A percentile compares a stretch with the other conserved stretches of the same genome.
Conservation (phyloP, 352 stramenopile genomes). For the Phytophthora fragariaefolia region DNA sequence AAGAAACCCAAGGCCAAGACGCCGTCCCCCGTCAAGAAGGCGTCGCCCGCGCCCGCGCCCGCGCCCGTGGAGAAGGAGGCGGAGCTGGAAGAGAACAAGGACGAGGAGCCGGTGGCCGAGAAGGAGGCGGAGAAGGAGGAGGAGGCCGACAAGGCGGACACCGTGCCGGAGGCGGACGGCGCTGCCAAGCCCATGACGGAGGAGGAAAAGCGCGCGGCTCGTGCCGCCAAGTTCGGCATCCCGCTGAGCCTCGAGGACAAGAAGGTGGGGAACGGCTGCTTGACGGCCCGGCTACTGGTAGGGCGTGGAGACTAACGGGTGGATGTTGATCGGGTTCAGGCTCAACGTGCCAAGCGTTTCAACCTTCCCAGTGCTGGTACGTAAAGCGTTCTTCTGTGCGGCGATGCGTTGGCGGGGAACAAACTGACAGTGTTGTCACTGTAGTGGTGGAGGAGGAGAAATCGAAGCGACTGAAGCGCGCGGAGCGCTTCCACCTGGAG, state of each 20-base stretch:
- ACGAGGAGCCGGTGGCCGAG: constrained; percentile 14
- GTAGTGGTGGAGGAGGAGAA: constrained; percentile 53
- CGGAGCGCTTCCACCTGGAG: constrained; percentile 82
- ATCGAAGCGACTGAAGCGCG: constrained; percentile 76
- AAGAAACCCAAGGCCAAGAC: constrained; percentile 33
- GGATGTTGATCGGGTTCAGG: constrained; percentile 33
- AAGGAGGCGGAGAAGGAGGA: constrained; percentile 20
- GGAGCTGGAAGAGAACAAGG: constrained; percentile 20
- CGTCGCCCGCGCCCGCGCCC: background rate
- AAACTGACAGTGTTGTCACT: constrained; percentile 15
- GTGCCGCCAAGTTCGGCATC: constrained; percentile 84
- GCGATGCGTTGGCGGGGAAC: background rate
- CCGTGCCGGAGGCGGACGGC: constrained; percentile 19
- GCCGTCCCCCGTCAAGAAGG: constrained; percentile 33
- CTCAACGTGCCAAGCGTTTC: constrained; percentile 83
- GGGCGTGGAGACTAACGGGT: constrained; percentile 1
- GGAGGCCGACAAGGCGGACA: constrained; percentile 13
- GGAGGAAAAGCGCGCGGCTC: constrained; percentile 79
- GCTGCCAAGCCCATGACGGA: constrained; percentile 54
- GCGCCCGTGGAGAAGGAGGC: constrained; percentile 25
- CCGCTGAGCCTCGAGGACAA: constrained; percentile 77
- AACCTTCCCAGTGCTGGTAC: constrained; percentile 55
- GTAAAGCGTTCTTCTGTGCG: constrained; percentile 2
- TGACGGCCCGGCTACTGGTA: background rate
- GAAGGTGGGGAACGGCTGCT: constrained; percentile 48